Conservation (phyloP, 1,284 basidiomycete species). For the Ustilago trichophora region DNA sequence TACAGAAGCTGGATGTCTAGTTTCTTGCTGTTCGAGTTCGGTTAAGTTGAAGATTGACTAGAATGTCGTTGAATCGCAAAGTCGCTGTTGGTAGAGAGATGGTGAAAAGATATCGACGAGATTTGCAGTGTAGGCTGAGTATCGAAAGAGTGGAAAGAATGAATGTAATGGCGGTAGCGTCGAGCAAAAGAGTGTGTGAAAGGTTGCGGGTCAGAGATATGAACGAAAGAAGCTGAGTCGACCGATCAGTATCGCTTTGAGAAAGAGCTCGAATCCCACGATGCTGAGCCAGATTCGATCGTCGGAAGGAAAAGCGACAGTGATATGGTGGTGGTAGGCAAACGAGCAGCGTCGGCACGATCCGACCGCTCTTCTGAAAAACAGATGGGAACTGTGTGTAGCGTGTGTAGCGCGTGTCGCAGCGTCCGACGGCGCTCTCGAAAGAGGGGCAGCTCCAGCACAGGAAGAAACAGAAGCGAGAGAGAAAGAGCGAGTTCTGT, state of each 20-base stretch:
- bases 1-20: neutral
- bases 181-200: constrained; percentile 1
- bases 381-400: too few relatives aligned
- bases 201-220: neutral
- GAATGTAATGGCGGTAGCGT: neutral
- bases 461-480: neutral
- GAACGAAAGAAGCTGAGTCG: neutral
- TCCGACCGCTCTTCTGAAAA: neutral
- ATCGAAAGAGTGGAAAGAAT: neutral
- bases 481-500: too few relatives aligned
- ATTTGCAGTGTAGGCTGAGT: neutral
- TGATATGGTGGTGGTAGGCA: neutral
- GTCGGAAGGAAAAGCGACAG: neutral
- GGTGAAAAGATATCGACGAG: neutral
- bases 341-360: neutral
- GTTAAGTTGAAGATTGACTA: too few relatives aligned
- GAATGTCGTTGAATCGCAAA: neutral
- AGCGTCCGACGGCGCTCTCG: too few relatives aligned
- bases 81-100: neutral
- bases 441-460: too few relatives aligned
- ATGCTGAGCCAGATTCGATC: too few relatives aligned
- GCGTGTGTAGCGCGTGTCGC: too few relatives aligned
- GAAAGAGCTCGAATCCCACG: too few relatives aligned
- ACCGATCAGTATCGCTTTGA: too few relatives aligned
- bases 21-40: too few relatives aligned